phyloP scores from a whole-genome alignment of 2,329 filamentous ascomycete genomes.

The Reticulascus tulasneorum region DNA sequence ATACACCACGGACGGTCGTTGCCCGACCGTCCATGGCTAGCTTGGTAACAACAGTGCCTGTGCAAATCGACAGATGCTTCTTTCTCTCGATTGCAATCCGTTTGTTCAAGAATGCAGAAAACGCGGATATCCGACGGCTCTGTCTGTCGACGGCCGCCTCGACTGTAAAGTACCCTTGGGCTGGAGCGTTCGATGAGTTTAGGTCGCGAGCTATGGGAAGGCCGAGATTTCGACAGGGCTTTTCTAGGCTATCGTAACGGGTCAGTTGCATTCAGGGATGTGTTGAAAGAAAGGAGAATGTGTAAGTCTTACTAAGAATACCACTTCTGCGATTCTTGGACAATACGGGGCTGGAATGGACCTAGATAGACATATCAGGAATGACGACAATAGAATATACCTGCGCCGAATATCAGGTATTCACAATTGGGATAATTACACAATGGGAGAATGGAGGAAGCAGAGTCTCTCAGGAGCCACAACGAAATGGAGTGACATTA shows the following conservation, averaged over 20 bases:
- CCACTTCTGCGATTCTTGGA: conserved; percentile 2
- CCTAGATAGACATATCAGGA: too few species aligned
- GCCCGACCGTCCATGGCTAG: conserved; percentile 18
- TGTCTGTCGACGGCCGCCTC: conserved; percentile 21
- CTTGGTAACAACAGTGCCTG: conserved; percentile 22
- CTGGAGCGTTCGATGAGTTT: conserved; percentile 22
- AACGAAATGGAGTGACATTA: neutral
- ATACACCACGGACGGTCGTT: conserved; percentile 19
- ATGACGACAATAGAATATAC: too few species aligned
- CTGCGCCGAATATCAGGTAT: too few species aligned
- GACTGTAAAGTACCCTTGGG: conserved; percentile 23
- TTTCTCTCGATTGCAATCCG: conserved; percentile 15
- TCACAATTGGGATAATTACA: too few species aligned
- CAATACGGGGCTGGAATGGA: conserved; percentile 16
- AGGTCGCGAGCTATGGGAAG: conserved; percentile 19
- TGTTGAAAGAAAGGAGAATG: neutral
- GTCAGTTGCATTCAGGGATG: too few species aligned
- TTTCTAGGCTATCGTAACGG: conserved; percentile 15
- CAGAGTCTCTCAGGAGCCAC: too few species aligned
- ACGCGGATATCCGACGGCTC: conserved; percentile 20
- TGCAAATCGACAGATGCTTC: conserved; percentile 23
- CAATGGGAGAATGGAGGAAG: too few species aligned
- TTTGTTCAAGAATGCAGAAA: conserved; percentile 22
- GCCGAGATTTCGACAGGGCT: conserved; percentile 20
- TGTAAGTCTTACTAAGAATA: conserved; percentile 16